Percentiles rank a stretch among this genome's conserved stretches.
These are phyloP conservation scores for Mycosphaerella sp. DNA, from an alignment of 2,329 filamentous ascomycete species.

Conservation along the genomic window DNA sequence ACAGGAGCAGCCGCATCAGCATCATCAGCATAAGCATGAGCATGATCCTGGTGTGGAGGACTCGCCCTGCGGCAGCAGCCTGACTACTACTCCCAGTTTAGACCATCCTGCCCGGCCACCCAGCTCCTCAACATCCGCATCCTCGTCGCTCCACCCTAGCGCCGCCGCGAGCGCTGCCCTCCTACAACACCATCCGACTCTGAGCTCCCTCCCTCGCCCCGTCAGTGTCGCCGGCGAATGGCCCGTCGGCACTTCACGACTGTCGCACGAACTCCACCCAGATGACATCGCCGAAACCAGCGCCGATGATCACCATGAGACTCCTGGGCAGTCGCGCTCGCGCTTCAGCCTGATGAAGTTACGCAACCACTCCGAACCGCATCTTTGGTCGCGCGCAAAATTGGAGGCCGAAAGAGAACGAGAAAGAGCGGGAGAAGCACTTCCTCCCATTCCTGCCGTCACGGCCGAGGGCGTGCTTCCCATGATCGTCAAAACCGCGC, in stretches of 20 bases:
- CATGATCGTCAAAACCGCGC: slow-evolving; percentile 84
- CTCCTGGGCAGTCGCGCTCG: slow-evolving; percentile 31
- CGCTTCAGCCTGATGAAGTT: slow-evolving; percentile 65
- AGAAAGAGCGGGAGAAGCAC: slow-evolving; percentile 38
- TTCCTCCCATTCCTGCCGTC: slow-evolving; percentile 40
- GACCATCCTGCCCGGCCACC: not conserved
- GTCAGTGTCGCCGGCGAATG: slow-evolving; percentile 10
- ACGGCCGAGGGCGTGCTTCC: slow-evolving; percentile 40
- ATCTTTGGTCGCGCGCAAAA: slow-evolving; percentile 70
- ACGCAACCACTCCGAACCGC: slow-evolving; percentile 87
- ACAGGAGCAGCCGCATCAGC: not conserved
- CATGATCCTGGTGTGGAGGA: not conserved
- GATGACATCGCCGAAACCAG: slow-evolving; percentile 22
- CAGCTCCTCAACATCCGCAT: slow-evolving; percentile 11
- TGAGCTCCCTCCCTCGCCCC: slow-evolving; percentile 8
- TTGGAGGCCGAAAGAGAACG: slow-evolving; percentile 51
- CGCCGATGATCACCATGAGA: slow-evolving; percentile 11
- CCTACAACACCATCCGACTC: not conserved
- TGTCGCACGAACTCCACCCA: slow-evolving; percentile 24
- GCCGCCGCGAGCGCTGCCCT: slow-evolving; percentile 12
- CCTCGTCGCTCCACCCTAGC: slow-evolving; percentile 13
- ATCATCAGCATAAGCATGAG: not conserved
- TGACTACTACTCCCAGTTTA: not conserved
- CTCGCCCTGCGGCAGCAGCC: not conserved
- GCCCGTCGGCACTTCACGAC: slow-evolving; percentile 17